Evolutionary conservation across 345 rosid genomes (phyloP).

Genomic region (Clarkia xantiana): DNA sequence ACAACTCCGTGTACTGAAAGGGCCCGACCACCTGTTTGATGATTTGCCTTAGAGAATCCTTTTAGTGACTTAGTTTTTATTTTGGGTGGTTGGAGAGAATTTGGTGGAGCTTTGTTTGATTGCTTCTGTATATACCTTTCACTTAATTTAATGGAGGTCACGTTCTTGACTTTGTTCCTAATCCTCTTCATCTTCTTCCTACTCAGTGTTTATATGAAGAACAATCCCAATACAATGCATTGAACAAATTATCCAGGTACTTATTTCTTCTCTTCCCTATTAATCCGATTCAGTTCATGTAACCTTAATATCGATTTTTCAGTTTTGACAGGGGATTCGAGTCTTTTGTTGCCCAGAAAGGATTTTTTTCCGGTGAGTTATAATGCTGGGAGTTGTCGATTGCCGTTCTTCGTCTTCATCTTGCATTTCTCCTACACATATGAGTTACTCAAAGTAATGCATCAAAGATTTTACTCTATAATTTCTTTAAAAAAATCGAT

Average conservation of each 20-base stretch:
- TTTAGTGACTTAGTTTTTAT: background rate
- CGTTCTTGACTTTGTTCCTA: slow-evolving; percentile 13
- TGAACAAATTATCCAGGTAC: slow-evolving; percentile 2
- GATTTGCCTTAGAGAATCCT: background rate
- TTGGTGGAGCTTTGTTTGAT: slow-evolving; percentile 12
- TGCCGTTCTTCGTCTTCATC: slow-evolving; percentile 35
- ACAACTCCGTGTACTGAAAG: slow-evolving; percentile 10
- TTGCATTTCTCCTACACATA: slow-evolving; percentile 21
- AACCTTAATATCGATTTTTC: background rate
- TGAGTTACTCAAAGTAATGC: slow-evolving; percentile 24
- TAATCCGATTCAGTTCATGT: slow-evolving; percentile 12
- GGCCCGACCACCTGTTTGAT: slow-evolving; percentile 8
- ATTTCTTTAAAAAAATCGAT: background rate
- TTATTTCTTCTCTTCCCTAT: background rate
- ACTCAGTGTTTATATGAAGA: background rate
- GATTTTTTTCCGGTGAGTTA: slow-evolving; percentile 4
- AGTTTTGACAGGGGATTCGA: background rate
- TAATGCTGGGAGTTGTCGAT: slow-evolving; percentile 29
- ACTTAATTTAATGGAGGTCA: slow-evolving; percentile 7
- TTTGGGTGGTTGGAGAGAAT: slow-evolving; percentile 4
- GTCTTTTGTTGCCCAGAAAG: background rate
- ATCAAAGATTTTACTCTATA: background rate
- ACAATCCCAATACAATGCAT: slow-evolving; percentile 5
- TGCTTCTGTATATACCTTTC: slow-evolving; percentile 3
- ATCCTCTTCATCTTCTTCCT: slow-evolving; percentile 6